phyloP scores from a whole-genome alignment of 2,329 filamentous ascomycete species.

The Alternaria alternata region DNA sequence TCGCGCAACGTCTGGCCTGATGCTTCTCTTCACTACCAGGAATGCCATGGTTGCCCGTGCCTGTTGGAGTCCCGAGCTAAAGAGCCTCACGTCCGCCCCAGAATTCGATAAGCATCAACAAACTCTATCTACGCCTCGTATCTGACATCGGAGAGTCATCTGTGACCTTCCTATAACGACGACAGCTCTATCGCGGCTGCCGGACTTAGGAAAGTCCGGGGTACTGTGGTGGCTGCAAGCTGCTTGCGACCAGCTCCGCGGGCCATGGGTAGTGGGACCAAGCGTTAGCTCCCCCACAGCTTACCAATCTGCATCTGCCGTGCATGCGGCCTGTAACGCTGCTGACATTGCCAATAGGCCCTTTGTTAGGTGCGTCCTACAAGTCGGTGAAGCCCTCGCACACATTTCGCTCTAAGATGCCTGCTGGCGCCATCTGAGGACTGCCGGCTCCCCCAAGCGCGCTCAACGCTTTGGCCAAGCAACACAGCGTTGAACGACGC shows the following conservation, averaged over 20 bases:
- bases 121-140: neutral
- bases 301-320: slow-evolving; percentile 4
- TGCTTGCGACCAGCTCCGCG: neutral
- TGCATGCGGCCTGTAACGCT: slow-evolving; percentile 9
- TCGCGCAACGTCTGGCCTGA: neutral
- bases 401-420: neutral
- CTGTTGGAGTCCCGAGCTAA: neutral
- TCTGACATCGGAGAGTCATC: neutral
- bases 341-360: slow-evolving; percentile 2
- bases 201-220: neutral
- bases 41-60: neutral
- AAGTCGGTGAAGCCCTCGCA: slow-evolving; percentile 9
- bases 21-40: slow-evolving; percentile 4
- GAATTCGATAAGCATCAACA: neutral
- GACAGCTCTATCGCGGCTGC: neutral
- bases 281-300: slow-evolving; percentile 8
- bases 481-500: slow-evolving; percentile 3
- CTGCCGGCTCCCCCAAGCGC: neutral
- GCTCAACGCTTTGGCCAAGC: neutral
- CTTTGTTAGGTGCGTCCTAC: neutral
- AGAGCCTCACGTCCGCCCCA: neutral
- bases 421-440: slow-evolving; percentile 2
- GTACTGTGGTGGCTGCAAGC: neutral
- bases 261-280: slow-evolving; percentile 4
- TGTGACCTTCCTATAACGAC: neutral